These are phyloP conservation scores for Lycium barbarum DNA, from an alignment of 257 asterid species.

Conservation along the genomic window DNA sequence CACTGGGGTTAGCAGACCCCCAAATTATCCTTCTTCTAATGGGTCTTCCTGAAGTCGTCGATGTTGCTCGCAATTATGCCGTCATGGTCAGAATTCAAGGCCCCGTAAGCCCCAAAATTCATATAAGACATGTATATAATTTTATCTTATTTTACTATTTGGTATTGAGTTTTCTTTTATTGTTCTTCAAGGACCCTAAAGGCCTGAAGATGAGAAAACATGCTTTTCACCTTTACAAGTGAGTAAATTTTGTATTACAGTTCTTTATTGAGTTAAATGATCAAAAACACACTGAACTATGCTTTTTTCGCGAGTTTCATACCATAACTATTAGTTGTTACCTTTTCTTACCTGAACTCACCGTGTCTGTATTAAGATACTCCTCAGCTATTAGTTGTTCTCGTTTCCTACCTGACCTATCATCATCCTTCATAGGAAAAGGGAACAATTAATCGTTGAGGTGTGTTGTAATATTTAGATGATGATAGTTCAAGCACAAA, in stretches of 20 bases:
- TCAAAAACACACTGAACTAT: too few species aligned
- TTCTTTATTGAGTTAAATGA: background rate
- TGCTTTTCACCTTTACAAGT: constrained; percentile 93
- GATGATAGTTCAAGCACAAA: too few species aligned
- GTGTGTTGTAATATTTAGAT: too few species aligned
- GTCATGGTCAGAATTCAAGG: constrained; percentile 98
- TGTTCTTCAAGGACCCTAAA: constrained; percentile 83
- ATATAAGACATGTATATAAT: background rate
- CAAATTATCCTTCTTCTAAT: constrained; percentile 40
- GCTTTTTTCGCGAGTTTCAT: too few species aligned
- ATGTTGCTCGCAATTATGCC: constrained; percentile 78
- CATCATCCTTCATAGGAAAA: too few species aligned
- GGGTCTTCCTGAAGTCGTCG: constrained; percentile 86
- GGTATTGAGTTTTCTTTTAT: background rate
- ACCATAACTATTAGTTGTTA: too few species aligned
- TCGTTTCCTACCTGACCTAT: too few species aligned
- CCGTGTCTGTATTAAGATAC: too few species aligned
- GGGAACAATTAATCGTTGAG: too few species aligned
- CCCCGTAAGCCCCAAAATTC: constrained; percentile 65
- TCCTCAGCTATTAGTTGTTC: too few species aligned
- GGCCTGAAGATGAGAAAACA: constrained; percentile 93
- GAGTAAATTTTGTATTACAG: constrained; percentile 39
- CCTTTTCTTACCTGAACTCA: too few species aligned
- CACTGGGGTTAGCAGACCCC: background rate
- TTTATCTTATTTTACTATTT: constrained; percentile 21